Evolutionary conservation across 225 moss, liverwort and hornwort genomes (phyloP), one percentile per base, ranked within the genome.

Genomic region (Polytrichum commune): DNA sequence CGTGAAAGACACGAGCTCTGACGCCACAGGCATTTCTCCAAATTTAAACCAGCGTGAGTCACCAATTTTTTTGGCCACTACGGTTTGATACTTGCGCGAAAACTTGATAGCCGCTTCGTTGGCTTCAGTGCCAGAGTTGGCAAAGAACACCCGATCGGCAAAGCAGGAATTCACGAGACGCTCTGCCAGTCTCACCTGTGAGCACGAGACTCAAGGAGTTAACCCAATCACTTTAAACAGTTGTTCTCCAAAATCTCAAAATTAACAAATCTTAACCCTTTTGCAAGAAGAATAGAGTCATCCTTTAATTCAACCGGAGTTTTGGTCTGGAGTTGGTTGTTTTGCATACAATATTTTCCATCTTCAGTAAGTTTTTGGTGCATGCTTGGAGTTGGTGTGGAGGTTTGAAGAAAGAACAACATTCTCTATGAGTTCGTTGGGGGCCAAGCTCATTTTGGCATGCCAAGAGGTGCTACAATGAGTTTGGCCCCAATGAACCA

Each of bases 41-140:
- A 78, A 71, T 63, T 83, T 72, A 18, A 78, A 62, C 56, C 73
- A 78, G 20, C 77, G 63, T 35, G 68, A 60, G 68, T 78, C 73
- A 58, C 63, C 73, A 38, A 28, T 70, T 61, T 27, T 26, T 30
- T 53, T 60, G 54, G 20, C 55, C 35, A 53, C 66, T 23, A 66
- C 70, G 2, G 69, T 69, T 30, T 79, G 74, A 62, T 79, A 79
- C 54, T 79, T 79, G 30, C 74, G n/a, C 25, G 74, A 65, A 74
- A 79, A 79, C 28, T 79, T 74, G 61, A 79, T 79, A 29, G 79
- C 74, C 1, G 74, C 79, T 74, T 79, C 74, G 27, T 74, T 74
- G 18, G 79, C 79, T 74, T 79, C 79, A 53, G 74, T 71, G 19
- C 79, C 79, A 13, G 92, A 92, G 63, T 92, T 90, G 27, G 88